A percentile compares a stretch with the other conserved stretches of the same genome.
phyloP scores from a whole-genome alignment of 495 filamentous ascomycete genomes.

The Glutinoglossum americanum region DNA sequence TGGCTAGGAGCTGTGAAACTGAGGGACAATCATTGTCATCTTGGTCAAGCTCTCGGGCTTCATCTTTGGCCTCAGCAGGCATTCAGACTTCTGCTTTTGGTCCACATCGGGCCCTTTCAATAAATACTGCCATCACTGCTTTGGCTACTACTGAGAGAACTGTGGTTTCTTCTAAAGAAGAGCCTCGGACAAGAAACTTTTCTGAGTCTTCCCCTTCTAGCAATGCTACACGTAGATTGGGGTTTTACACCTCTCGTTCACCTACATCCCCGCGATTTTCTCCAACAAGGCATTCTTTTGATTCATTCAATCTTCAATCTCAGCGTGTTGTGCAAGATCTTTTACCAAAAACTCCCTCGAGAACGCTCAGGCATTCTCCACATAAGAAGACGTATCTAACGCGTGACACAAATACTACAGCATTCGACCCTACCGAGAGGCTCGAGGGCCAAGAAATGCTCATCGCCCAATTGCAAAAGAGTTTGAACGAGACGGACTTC shows the following conservation, averaged over 20 bases:
- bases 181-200: neutral
- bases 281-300: neutral
- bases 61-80: neutral
- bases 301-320: conserved; percentile 2
- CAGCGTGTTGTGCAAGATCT: neutral
- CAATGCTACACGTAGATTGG: neutral
- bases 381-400: conserved; percentile 33
- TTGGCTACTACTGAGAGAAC: neutral
- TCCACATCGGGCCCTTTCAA: neutral
- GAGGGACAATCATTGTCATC: conserved; percentile 1
- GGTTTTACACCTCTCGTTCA: neutral
- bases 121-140: neutral
- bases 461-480: conserved; percentile 34
- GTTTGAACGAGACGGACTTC: conserved; percentile 36
- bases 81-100: neutral
- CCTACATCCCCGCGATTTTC: neutral
- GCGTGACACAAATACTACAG: conserved; percentile 43
- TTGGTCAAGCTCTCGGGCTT: conserved; percentile 1
- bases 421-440: conserved; percentile 46
- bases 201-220: neutral
- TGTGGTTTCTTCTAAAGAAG: neutral
- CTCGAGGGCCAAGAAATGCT: conserved; percentile 44
- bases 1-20: conserved; percentile 11
- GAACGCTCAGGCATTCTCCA: conserved; percentile 14
- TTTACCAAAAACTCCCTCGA: conserved; percentile 7